Evolutionary conservation across 164 flowering plant species (phyloP), one percentile per base, ranked within the genome.

Genomic region (Vitis labrusca): DNA sequence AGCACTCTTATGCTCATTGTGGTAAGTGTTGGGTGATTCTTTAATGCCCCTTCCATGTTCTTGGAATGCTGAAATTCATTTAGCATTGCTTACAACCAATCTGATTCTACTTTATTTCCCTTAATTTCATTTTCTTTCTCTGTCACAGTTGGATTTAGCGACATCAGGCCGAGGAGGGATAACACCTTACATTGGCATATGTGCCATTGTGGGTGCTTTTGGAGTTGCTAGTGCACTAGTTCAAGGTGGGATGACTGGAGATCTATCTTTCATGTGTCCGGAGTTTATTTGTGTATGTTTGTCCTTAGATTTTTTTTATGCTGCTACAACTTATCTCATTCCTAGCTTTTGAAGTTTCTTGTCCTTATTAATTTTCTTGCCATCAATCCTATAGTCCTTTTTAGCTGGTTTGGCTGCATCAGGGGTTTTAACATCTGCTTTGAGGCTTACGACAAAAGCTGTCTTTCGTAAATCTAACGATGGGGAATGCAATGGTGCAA

Each of bases 181-280:
- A 66, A 86, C 85, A 51, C 70, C 89, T 51, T 92, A 66, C 61
- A 32, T 89, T 16, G 91, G 86, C 14, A 48, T 92, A 16, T 91
- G 96, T 73, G 67, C 61, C 1, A 13, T 84, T 30, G 84, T 80
- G 65, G 93, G 73, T 67, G 57, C 61, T 59, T 92, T 91, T 77
- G 98, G 98, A 49, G 75, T 91, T 58, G 92, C 94, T 11, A 94
- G 89, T 83, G 96, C 90, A 8, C 81, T 68, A 75, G 89, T 88
- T 74, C 90, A 92, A 66, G 98, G 98, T 78, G 98, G 98, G 57
- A 84, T 92, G 90, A 81, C 85, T 37, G 96, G 98, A 29, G 98
- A 92, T 69, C 69, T 92, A 15, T 80, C 93, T 15, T 88, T 92
- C 73, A 92, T 89, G 98, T 66, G 68, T 44, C 96, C 96, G 14